Base-by-base conservation (phyloP, 192 early-diverging fungal species). In the Coemansia sp. region DNA sequence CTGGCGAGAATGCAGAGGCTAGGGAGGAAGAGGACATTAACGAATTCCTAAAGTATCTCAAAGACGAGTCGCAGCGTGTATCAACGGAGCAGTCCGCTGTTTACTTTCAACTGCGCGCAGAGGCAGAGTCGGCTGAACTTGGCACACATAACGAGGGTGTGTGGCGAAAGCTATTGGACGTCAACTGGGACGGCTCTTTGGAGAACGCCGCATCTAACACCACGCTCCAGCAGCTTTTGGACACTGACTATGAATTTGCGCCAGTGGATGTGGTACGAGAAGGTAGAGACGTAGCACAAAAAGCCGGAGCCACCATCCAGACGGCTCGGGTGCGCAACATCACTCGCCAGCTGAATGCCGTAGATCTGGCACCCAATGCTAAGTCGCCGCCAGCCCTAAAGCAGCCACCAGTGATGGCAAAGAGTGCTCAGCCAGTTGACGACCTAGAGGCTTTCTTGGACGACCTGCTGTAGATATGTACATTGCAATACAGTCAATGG, bases 371-470 rank as follows among this genome's bases (percentile, higher is more conserved):
- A 23, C 68, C 68, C 24, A 60, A 39, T 42, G 37, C 37, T 5
- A 39, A 60, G 6, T 36, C 13, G 24, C 35, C 5, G 24, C 35
- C 16, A 42, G 38, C 21, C 18, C 13, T 2, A 21, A 42, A 57
- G 21, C 61, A 48, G 28, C 39, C 39, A 16, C 34, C 33, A 20
- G 28, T 9, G 23, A 23, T 48, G 6, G 31, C 40, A 65, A 65
- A 53, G 36, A 18, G 53, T 1, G 5, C 48, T 10, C 60, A 51
- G 37, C 61, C 74, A 3, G 67, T 48, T 2, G 73, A 76, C 24
- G 79, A 76, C 9, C 64, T 81, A 24, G 79, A 81, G 18, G 73
- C 73, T 10, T 66, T 81, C 23, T 50, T 81, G 24, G 79, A 76
- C 28, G 66, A 81, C 24, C 36, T 81, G 11, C 42, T 81, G 23